These are phyloP conservation scores for Bonia amplexicaulis DNA, from an alignment of 176 grass and related monocot genomes.

Conservation along the genomic window DNA sequence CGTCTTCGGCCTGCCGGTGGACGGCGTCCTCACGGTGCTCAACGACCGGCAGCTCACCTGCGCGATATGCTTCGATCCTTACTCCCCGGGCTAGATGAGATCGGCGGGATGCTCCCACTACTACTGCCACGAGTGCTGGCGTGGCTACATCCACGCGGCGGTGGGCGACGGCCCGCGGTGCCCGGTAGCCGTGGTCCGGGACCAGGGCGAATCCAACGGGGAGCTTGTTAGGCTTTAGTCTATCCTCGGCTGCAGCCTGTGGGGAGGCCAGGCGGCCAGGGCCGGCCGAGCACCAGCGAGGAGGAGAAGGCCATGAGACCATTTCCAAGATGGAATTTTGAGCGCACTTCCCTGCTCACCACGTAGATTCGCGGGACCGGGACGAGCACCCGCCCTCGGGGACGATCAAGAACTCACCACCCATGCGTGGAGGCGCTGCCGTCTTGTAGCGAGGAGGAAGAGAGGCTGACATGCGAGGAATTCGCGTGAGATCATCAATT, in stretches of 20 bases:
- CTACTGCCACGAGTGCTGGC: constrained; percentile 41
- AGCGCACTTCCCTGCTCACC: neutral
- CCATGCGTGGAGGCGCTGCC: constrained; percentile 1
- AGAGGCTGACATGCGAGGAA: neutral
- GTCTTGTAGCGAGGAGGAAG: constrained; percentile 1
- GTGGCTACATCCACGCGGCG: constrained; percentile 33
- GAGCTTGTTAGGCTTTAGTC: no score
- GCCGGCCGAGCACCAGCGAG: no score
- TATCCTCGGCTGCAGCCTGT: no score
- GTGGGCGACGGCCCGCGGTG: constrained; percentile 36
- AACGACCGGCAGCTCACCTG: neutral
- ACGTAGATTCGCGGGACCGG: constrained; percentile 6
- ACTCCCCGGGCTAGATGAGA: neutral
- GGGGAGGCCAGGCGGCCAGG: no score
- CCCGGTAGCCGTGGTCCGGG: no score
- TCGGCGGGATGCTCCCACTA: constrained; percentile 32
- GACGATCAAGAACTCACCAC: neutral
- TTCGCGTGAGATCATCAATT: neutral
- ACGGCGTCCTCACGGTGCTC: neutral
- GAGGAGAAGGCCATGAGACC: neutral
- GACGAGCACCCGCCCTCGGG: neutral
- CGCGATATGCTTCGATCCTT: constrained; percentile 22
- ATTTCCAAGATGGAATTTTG: neutral
- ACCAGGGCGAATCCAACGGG: no score
- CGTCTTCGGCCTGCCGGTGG: constrained; percentile 4